Evolutionary conservation across 2,329 filamentous ascomycete genomes (phyloP), one percentile per base, ranked within the genome.

Genomic region (Sarocladiaceae sp.): DNA sequence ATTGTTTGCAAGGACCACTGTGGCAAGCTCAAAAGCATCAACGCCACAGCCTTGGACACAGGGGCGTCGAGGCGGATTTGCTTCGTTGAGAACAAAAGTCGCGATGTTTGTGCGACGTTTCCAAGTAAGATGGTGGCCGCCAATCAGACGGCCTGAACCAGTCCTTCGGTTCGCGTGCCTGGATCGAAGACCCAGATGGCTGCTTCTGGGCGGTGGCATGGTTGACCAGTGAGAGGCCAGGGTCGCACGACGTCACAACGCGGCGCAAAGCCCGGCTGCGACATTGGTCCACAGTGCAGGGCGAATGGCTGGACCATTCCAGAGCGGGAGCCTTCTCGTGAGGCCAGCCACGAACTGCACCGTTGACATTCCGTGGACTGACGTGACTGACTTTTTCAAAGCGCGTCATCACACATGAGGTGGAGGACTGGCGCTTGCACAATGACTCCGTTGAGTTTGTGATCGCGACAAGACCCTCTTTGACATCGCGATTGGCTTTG

Each of bases 101-200:
- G 8, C 29, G 51, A 50, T 55, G 53, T 54, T 55, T 53, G 54
- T 55, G 55, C 58, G 55, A 53, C 53, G 46, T 50, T 52, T 56
- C 56, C 52, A 52, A 47, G 52, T 58, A 53, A 54, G 37, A 47
- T 25, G 54, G 29, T 58, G 60, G 53, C 59, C 61, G 54, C 60
- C 62, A 62, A 64, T 64, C 59, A 61, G 59, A 44, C 62, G 61
- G 22, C 42, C 48, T 47, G 55, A 59, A 60, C 61, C 62, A 50
- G 47, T 50, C 8, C 29, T 50, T 31, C 33, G 47, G 47, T 36
- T 36, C 47, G 29, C 28, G 31, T 50, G 18, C 47, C 47, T 50
- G 47, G 29, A 50, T 50, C 33, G 29, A 8, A 26, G 20, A 28
- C 31, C 47, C 33, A 25, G 47, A 37, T 26, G 28, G 33, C 22